phyloP scores from a whole-genome alignment of 2,329 filamentous ascomycete species.

The Colletotrichum brevisporum region DNA sequence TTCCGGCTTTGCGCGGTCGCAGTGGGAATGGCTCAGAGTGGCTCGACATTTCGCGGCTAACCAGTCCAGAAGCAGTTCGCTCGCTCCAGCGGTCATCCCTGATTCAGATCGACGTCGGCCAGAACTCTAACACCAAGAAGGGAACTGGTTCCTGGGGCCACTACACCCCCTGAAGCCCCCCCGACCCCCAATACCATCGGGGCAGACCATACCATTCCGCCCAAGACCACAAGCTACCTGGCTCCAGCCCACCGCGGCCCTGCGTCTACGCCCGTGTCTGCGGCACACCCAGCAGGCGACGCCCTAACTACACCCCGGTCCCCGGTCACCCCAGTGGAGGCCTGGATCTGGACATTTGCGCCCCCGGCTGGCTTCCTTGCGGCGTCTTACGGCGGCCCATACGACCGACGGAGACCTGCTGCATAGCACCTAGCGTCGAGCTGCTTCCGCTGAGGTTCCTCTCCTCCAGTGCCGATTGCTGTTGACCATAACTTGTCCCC shows the following conservation, averaged over 20 bases:
- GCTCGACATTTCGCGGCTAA: slow-evolving; percentile 37
- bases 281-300: neutral
- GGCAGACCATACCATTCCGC: slow-evolving; percentile 6
- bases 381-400: too few species aligned
- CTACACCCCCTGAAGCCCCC: neutral
- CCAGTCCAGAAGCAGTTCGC: slow-evolving; percentile 37
- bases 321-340: neutral
- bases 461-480: neutral
- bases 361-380: neutral
- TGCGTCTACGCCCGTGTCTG: neutral
- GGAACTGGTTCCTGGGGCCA: slow-evolving; percentile 33
- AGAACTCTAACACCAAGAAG: slow-evolving; percentile 41
- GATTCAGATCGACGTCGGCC: slow-evolving; percentile 39
- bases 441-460: neutral
- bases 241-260: neutral
- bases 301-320: too few species aligned
- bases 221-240: slow-evolving; percentile 10
- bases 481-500: slow-evolving; percentile 15
- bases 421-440: slow-evolving; percentile 2
- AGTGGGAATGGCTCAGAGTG: slow-evolving; percentile 39
- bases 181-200: neutral
- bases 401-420: neutral
- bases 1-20: slow-evolving; percentile 22
- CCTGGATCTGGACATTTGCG: neutral
- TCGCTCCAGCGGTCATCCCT: slow-evolving; percentile 35